Evolutionary conservation across 2,329 filamentous ascomycete species (phyloP).

Genomic region (Rasamsonia emersonii): DNA sequence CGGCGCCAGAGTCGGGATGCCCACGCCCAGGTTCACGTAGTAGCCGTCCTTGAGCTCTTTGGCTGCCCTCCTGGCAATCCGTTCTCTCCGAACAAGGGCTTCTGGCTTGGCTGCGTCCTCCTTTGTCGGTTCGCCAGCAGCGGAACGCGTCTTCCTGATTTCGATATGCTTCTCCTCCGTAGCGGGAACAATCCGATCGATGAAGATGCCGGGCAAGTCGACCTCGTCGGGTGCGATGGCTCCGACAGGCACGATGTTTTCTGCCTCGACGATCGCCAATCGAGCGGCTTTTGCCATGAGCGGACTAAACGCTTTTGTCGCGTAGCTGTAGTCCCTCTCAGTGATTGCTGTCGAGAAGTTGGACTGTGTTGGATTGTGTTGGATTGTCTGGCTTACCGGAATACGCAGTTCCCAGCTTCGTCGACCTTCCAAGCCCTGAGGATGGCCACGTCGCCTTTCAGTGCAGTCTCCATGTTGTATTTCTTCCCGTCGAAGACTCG

Average conservation of each 20-base stretch:
- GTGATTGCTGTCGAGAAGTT: constrained; percentile 93
- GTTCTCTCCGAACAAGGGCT: constrained; percentile 66
- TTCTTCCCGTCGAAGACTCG: constrained; percentile 86
- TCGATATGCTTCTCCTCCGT: constrained; percentile 72
- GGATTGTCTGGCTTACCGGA: constrained; percentile 78
- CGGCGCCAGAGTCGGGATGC: constrained; percentile 87
- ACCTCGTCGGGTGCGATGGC: constrained; percentile 77
- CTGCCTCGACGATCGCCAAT: constrained; percentile 84
- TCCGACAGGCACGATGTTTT: constrained; percentile 83
- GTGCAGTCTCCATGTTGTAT: constrained; percentile 81
- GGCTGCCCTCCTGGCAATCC: constrained; percentile 69
- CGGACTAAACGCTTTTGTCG: constrained; percentile 65
- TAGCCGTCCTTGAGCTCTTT: constrained; percentile 80
- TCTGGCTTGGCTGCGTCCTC: constrained; percentile 60
- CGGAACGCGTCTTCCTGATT: constrained; percentile 73
- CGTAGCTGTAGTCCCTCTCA: constrained; percentile 41
- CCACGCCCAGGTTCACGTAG: constrained; percentile 85
- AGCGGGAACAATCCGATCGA: constrained; percentile 78
- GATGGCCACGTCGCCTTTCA: constrained; percentile 85
- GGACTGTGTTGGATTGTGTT: too few relatives aligned
- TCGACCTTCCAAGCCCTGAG: constrained; percentile 92
- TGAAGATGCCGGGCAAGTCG: constrained; percentile 84
- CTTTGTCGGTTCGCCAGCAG: constrained; percentile 65
- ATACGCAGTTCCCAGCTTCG: constrained; percentile 82
- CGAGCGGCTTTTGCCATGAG: constrained; percentile 81